These are phyloP conservation scores for Platanthera guangdongensis DNA, from an alignment of 106 monocot species.

Conservation along the genomic window DNA sequence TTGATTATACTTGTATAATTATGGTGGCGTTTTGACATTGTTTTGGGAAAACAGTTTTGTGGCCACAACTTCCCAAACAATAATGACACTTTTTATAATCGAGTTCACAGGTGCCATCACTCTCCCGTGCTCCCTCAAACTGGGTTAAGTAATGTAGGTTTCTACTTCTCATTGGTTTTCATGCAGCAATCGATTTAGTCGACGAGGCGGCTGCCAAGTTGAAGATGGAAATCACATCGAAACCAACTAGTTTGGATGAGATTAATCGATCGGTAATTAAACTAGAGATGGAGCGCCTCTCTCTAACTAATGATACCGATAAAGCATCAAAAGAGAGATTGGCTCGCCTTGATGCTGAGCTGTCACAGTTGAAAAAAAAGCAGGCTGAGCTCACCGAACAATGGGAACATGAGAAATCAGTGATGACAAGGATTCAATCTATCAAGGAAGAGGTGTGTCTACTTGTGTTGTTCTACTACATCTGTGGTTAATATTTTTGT, in stretches of 20 bases:
- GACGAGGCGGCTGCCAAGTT: constrained; percentile 99
- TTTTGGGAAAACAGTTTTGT: too few relatives aligned
- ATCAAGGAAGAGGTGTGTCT: constrained; percentile 88
- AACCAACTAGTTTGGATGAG: constrained; percentile 94
- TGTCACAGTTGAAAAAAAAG: constrained; percentile 66
- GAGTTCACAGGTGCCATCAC: too few relatives aligned
- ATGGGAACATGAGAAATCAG: constrained; percentile 94
- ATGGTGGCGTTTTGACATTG: neutral
- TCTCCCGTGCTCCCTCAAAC: too few relatives aligned
- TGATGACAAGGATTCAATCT: constrained; percentile 89
- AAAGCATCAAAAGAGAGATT: constrained; percentile 94
- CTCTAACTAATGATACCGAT: constrained; percentile 90
- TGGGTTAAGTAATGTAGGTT: neutral
- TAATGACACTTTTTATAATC: too few relatives aligned
- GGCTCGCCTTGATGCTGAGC: constrained; percentile 70
- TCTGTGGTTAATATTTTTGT: neutral
- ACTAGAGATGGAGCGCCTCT: constrained; percentile 95
- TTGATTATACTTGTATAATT: neutral
- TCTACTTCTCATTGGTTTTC: neutral
- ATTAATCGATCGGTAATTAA: constrained; percentile 91
- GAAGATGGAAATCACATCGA: constrained; percentile 99
- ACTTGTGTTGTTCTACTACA: neutral
- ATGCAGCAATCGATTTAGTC: constrained; percentile 91
- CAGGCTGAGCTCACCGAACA: constrained; percentile 80
- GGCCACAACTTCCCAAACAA: too few relatives aligned